Conservation (phyloP, 2,329 filamentous ascomycete genomes). For the Colletotrichum endophyticum region DNA sequence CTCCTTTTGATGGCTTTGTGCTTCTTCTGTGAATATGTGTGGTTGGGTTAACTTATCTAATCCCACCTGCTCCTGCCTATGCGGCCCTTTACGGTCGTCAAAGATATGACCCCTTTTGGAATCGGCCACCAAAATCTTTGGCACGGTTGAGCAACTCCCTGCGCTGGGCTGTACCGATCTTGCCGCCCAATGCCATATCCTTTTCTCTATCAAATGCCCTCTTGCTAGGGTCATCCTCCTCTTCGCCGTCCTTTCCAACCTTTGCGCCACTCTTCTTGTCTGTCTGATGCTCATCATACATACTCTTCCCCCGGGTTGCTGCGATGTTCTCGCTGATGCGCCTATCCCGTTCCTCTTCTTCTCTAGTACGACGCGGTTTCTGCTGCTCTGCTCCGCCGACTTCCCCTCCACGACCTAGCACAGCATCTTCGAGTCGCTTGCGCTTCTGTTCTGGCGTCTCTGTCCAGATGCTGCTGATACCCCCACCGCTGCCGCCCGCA, state of each 20-base stretch:
- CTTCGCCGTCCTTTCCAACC: constrained; percentile 52
- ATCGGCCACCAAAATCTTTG: constrained; percentile 80
- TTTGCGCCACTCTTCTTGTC: constrained; percentile 32
- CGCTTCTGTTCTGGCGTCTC: constrained; percentile 91
- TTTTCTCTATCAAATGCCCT: constrained; percentile 91
- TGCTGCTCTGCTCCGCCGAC: constrained; percentile 33
- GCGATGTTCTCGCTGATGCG: constrained; percentile 56
- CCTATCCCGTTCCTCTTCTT: constrained; percentile 60
- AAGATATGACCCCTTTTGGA: constrained; percentile 75
- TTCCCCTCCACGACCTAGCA: constrained; percentile 70
- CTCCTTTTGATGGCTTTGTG: constrained; percentile 43
- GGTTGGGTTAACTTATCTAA: not conserved
- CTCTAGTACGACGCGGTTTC: constrained; percentile 53
- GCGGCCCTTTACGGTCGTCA: constrained; percentile 31
- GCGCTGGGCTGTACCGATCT: constrained; percentile 75
- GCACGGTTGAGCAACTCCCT: constrained; percentile 81
- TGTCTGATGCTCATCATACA: constrained; percentile 63
- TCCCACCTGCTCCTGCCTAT: not conserved
- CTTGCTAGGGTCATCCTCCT: constrained; percentile 90
- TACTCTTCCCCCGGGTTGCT: constrained; percentile 59
- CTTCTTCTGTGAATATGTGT: not conserved
- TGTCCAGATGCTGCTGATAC: constrained; percentile 79
- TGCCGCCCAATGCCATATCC: constrained; percentile 81
- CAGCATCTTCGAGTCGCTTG: constrained; percentile 78
- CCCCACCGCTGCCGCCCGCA: constrained; percentile 28